Base-by-base conservation (phyloP, 192 early-diverging fungal species). In the Coemansia sp. region DNA sequence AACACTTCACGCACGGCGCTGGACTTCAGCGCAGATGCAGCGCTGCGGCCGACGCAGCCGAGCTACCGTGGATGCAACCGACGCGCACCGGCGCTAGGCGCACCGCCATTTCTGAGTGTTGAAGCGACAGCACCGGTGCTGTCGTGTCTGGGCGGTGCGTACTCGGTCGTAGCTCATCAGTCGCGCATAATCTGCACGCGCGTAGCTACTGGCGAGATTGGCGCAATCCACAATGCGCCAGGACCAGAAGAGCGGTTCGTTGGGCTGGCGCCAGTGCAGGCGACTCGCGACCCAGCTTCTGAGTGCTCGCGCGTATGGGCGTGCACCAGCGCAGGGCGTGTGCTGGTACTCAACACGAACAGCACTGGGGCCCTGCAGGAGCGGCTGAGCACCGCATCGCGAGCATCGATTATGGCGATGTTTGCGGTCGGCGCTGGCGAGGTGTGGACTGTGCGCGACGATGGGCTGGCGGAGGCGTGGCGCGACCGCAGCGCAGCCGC, bases 181-280 rank as follows among this genome's bases (percentile, higher is more conserved):
- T 55, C 72, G 43, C 78, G 73, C 29, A 58, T 80, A n/a, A 63
- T 74, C 62, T 80, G 78, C 59, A 75, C 72, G 32, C 66, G 65
- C n/a, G 59, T 80, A 11, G 78, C 71, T 23, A 66, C 72, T 9
- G 78, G 78, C 57, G 78, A 80, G 23, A 66, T 80, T 50, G 70
- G 72, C 22, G 72, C 78, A 17, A 70, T 80, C 32, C 78, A 80
- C 62, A 74, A 75, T 39, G 61, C 78, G 14, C 72, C 72, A 5
- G 78, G 72, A 19, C 65, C 78, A 12, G 78, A 80, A n/a, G 78
- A 80, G 66, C 72, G 78, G 24, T 80, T 80, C 51, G 74, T 69
- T 8, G 27, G 61, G 65, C 62, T 80, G 25, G 72, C 73, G n/a
- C 57, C 78, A 1, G 78, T 80, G 24, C 72, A 52, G 11, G 29